Conservation (phyloP, 2,329 filamentous ascomycete species). For the Zymoseptoria pseudotritici region DNA sequence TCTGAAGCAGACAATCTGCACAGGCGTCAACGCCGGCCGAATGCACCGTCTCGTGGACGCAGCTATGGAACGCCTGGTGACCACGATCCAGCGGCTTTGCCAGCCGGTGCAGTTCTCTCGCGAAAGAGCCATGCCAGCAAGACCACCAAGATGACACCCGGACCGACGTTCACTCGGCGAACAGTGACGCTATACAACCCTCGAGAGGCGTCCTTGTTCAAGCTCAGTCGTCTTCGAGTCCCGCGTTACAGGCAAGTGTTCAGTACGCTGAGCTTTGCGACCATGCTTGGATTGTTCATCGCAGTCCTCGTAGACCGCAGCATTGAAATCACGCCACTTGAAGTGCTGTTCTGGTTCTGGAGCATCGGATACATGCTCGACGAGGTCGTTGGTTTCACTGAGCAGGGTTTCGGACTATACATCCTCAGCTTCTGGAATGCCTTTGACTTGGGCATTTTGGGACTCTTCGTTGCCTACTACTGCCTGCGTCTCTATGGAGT, state of each 20-base stretch:
- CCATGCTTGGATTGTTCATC: conserved; percentile 77
- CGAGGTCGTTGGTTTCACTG: conserved; percentile 90
- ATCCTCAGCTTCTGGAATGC: conserved; percentile 98
- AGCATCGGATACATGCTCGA: conserved; percentile 95
- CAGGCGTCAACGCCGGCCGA: conserved; percentile 43
- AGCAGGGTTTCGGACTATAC: conserved; percentile 92
- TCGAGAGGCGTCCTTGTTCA: conserved; percentile 80
- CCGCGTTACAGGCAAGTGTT: conserved; percentile 87
- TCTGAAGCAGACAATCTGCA: conserved; percentile 80
- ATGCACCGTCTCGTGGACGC: conserved; percentile 4
- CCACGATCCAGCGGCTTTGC: conserved; percentile 21
- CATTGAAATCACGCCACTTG: conserved; percentile 70
- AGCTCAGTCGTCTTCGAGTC: conserved; percentile 81
- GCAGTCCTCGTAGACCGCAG: conserved; percentile 72
- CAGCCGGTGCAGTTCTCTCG: conserved; percentile 25
- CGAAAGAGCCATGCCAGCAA: conserved; percentile 21
- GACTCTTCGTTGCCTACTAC: conserved; percentile 83
- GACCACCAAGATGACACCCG: conserved; percentile 19
- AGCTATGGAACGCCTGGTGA: conserved; percentile 35
- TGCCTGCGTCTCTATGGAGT: conserved; percentile 83
- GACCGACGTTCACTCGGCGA: conserved; percentile 46
- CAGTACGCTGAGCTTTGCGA: conserved; percentile 77
- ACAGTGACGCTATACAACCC: conserved; percentile 87
- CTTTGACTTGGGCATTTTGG: conserved; percentile 82
- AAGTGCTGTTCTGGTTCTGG: conserved; percentile 96